Percentiles rank a stretch among this genome's conserved stretches.
Conservation (phyloP, 2,329 filamentous ascomycete genomes). For the Sordariomycetes sp. region DNA sequence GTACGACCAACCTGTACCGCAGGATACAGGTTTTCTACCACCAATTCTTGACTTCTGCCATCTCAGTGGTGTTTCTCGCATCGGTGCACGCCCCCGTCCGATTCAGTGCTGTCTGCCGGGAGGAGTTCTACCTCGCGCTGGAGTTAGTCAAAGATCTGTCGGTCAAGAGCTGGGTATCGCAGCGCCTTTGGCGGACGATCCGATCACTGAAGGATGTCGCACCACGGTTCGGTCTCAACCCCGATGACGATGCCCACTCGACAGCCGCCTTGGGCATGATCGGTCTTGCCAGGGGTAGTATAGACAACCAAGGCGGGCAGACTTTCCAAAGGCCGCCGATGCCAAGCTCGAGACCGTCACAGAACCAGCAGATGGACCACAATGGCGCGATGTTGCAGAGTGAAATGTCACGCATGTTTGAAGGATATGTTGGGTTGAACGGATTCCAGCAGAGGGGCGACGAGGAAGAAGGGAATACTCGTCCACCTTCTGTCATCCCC, state of each 20-base stretch:
- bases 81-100: conserved; percentile 65
- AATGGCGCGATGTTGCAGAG: conserved; percentile 42
- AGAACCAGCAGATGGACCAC: conserved; percentile 13
- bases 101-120: conserved; percentile 58
- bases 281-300: conserved; percentile 35
- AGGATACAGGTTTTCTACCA: conserved; percentile 70
- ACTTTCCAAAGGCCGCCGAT: conserved; percentile 19
- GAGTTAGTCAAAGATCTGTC: conserved; percentile 67
- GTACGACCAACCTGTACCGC: conserved; percentile 61
- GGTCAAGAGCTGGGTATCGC: conserved; percentile 61
- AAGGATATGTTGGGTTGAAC: conserved; percentile 26
- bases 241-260: conserved; percentile 38
- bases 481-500: conserved; percentile 12
- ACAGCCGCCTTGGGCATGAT: conserved; percentile 47
- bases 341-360: conserved; percentile 8
- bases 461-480: conserved; percentile 11
- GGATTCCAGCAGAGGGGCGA: conserved; percentile 20
- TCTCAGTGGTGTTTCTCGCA: conserved; percentile 68
- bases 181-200: conserved; percentile 66
- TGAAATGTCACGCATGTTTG: conserved; percentile 42
- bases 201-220: conserved; percentile 63
- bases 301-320: conserved; percentile 13
- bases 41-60: conserved; percentile 67
- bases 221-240: conserved; percentile 53
- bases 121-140: conserved; percentile 72